Evolutionary conservation across 768 basidiomycete genomes (phyloP).

Genomic region (Dioszegia crocea): DNA sequence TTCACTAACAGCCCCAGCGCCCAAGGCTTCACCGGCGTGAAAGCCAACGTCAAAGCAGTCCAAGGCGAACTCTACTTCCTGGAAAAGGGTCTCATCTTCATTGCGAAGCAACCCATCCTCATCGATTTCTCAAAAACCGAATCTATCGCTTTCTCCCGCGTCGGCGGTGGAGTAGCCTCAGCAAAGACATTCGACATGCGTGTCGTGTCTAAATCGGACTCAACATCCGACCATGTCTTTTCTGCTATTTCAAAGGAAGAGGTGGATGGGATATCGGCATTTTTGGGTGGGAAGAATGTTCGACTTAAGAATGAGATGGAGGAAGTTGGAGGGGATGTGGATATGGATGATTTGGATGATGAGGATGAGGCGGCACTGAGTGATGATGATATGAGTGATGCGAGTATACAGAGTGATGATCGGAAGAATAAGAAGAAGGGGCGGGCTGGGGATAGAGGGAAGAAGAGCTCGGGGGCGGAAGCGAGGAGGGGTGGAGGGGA

Average conservation of each 20-base stretch:
- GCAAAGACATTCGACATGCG: constrained; percentile 92
- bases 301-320: constrained; percentile 96
- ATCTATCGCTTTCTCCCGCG: constrained; percentile 82
- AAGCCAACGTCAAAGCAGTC: constrained; percentile 92
- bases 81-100: constrained; percentile 96
- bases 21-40: constrained; percentile 87
- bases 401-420: constrained; percentile 54
- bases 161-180: constrained; percentile 78
- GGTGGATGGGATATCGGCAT: constrained; percentile 75
- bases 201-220: constrained; percentile 73
- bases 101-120: constrained; percentile 89
- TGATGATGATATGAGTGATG: constrained; percentile 52
- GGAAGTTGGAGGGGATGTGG: constrained; percentile 54
- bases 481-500: constrained; percentile 49
- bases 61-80: constrained; percentile 97
- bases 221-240: constrained; percentile 71
- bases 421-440: constrained; percentile 64
- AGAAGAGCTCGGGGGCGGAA: not conserved
- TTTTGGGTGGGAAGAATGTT: constrained; percentile 84
- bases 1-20: constrained; percentile 55
- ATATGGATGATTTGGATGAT: constrained; percentile 59
- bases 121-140: constrained; percentile 86
- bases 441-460: constrained; percentile 56
- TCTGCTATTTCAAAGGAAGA: constrained; percentile 95
- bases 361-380: constrained; percentile 51